A percentile compares a stretch with the other conserved stretches of the same genome.
Conservation (phyloP, 179 eudicot genomes). For the Patellifolia procumbens region DNA sequence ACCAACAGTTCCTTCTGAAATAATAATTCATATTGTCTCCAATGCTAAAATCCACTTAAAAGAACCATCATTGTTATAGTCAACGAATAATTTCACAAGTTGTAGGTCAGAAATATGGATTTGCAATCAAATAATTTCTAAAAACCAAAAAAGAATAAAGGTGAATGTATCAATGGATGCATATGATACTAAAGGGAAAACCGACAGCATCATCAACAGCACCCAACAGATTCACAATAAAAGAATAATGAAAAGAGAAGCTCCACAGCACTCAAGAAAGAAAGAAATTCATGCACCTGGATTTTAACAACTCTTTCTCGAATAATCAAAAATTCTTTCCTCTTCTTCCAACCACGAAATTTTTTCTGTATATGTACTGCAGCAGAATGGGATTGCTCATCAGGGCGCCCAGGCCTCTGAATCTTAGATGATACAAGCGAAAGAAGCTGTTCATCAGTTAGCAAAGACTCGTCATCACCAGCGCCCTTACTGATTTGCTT, state of each 20-base stretch:
- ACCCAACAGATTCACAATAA: background rate
- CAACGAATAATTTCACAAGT: background rate
- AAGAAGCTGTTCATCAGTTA: constrained; percentile 51
- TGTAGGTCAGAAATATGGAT: background rate
- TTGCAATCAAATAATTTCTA: background rate
- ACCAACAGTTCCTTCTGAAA: too few relatives aligned
- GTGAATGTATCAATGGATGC: too few relatives aligned
- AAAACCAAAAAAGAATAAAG: too few relatives aligned
- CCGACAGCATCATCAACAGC: background rate
- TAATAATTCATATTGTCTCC: background rate
- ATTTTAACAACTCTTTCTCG: constrained; percentile 65
- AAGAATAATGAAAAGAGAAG: background rate
- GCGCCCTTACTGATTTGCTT: constrained; percentile 40
- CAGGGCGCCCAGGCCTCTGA: constrained; percentile 44
- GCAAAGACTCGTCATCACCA: constrained; percentile 44
- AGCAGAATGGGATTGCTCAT: constrained; percentile 50
- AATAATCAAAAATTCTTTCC: constrained; percentile 58
- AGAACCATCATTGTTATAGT: background rate
- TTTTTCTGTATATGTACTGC: constrained; percentile 68
- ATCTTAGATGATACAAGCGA: constrained; percentile 49
- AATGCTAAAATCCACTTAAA: background rate
- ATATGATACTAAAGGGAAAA: too few relatives aligned
- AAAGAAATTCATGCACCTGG: constrained; percentile 46
- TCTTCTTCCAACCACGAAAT: constrained; percentile 63
- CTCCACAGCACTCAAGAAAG: background rate